phyloP scores from a whole-genome alignment of 2,329 filamentous ascomycete species.

The Colletotrichum sp. region DNA sequence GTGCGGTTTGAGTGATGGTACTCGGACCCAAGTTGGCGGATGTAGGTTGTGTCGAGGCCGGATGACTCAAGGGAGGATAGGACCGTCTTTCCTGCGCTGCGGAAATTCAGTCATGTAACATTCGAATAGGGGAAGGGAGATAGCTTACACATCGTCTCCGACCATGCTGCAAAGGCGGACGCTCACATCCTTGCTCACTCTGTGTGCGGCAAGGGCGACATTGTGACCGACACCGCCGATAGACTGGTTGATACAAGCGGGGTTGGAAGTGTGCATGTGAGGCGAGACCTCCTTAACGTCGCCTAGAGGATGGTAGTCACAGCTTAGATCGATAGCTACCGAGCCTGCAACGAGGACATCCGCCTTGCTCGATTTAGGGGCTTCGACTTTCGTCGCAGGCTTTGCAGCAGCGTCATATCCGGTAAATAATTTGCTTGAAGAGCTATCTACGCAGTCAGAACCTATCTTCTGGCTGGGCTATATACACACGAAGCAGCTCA shows the following conservation, averaged over 20 bases:
- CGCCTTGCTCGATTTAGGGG: constrained; percentile 33
- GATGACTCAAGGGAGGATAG: constrained; percentile 67
- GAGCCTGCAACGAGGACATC: constrained; percentile 91
- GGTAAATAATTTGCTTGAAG: constrained; percentile 13
- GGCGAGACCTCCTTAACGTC: constrained; percentile 38
- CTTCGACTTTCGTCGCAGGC: not conserved
- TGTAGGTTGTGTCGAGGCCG: constrained; percentile 68
- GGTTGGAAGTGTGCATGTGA: constrained; percentile 82
- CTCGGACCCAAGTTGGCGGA: constrained; percentile 60
- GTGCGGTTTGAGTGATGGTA: constrained; percentile 66
- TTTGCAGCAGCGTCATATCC: constrained; percentile 3
- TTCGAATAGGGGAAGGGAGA: not conserved
- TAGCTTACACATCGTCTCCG: constrained; percentile 73
- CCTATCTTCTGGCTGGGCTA: constrained; percentile 14
- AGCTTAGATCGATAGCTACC: constrained; percentile 85
- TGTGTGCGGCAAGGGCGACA: constrained; percentile 82
- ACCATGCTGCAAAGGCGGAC: constrained; percentile 82
- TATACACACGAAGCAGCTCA: constrained; percentile 22
- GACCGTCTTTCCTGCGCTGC: constrained; percentile 74
- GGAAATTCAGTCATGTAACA: not conserved
- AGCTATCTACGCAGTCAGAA: constrained; percentile 24
- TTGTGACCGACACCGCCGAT: constrained; percentile 94
- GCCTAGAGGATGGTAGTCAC: constrained; percentile 63
- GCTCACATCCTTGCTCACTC: constrained; percentile 60
- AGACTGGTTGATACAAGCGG: constrained; percentile 78